Evolutionary conservation across 192 early-diverging fungal species (phyloP).

Genomic region (Linnemannia schmuckeri): DNA sequence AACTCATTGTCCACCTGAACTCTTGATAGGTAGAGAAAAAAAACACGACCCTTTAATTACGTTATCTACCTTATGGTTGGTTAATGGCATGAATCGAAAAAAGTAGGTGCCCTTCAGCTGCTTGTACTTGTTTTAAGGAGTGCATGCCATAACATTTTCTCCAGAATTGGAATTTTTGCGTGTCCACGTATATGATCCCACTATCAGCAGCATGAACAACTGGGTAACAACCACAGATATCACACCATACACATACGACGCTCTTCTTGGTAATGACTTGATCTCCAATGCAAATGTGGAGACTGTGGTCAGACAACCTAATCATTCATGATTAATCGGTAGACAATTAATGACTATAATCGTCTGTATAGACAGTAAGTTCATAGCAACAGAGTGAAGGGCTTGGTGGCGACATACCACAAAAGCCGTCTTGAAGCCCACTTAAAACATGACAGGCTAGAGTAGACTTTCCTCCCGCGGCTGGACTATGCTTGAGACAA

Average conservation of each 20-base stretch:
- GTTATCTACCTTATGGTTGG: not conserved
- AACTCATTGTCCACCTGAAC: not conserved
- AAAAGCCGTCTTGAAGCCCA: conserved; percentile 66
- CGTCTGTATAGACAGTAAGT: too few species aligned
- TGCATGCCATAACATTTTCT: not conserved
- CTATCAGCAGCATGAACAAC: conserved; percentile 54
- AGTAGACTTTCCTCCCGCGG: conserved; percentile 18
- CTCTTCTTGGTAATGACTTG: conserved; percentile 31
- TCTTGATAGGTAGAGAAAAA: not conserved
- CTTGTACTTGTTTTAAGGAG: not conserved
- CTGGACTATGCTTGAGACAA: conserved; percentile 50
- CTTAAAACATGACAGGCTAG: conserved; percentile 55
- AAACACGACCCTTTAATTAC: not conserved
- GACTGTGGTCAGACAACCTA: conserved; percentile 59
- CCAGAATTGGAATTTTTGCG: not conserved
- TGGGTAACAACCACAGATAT: conserved; percentile 53
- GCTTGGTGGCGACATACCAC: conserved; percentile 54
- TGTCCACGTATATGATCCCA: conserved; percentile 61
- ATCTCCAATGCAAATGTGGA: conserved; percentile 61
- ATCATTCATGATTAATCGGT: not conserved
- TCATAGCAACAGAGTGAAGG: too few species aligned
- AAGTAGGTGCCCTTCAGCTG: not conserved
- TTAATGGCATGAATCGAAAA: not conserved
- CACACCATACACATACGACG: conserved; percentile 52
- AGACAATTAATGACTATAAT: too few species aligned